These are phyloP conservation scores for Entomortierella parvispora DNA, from an alignment of 192 early-diverging fungal species.

Conservation along the genomic window DNA sequence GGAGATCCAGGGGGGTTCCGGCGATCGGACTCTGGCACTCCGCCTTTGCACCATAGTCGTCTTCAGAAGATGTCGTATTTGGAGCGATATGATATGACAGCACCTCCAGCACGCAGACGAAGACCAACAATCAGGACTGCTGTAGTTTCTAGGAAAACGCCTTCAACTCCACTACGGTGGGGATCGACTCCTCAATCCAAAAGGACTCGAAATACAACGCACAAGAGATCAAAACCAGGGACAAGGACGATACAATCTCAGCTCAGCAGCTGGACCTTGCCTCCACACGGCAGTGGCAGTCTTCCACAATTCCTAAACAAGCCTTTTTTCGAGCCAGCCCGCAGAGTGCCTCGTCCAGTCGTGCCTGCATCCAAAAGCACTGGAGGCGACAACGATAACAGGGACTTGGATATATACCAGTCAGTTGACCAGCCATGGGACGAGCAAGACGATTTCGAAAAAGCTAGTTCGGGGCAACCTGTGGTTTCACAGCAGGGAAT, in stretches of 20 bases:
- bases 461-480: not conserved
- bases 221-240: not conserved
- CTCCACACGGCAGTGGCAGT: not conserved
- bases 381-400: too few relatives aligned
- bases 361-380: not conserved
- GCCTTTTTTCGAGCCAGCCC: constrained; percentile 8
- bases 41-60: too few relatives aligned
- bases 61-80: not conserved
- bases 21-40: too few relatives aligned
- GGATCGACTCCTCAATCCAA: not conserved
- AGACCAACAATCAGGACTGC: not conserved
- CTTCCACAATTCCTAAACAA: constrained; percentile 27
- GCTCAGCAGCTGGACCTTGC: not conserved
- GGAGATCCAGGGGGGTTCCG: too few relatives aligned
- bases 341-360: not conserved
- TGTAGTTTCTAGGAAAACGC: not conserved
- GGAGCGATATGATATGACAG: not conserved
- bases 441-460: not conserved
- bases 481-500: not conserved
- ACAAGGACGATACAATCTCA: constrained; percentile 6
- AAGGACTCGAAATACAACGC: not conserved
- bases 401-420: too few relatives aligned
- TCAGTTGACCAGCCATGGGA: constrained; percentile 8
- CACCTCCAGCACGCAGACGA: not conserved
- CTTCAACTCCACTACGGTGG: not conserved